phyloP scores from a whole-genome alignment of 2,329 filamentous ascomycete genomes.

The Neoarthrinium moseri region DNA sequence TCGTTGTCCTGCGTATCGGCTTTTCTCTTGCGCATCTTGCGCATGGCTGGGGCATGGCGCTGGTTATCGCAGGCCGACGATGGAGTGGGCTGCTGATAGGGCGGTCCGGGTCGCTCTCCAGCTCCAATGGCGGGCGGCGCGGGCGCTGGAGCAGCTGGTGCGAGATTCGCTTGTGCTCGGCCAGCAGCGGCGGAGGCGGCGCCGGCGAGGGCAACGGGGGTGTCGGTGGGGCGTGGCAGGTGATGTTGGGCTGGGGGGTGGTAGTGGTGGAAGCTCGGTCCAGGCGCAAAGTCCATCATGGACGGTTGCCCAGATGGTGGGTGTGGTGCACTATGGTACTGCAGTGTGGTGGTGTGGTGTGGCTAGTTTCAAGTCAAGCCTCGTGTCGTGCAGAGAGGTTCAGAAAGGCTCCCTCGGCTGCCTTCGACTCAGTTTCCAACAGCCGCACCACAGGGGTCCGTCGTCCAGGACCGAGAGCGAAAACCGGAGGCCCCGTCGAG shows the following conservation, averaged over 20 bases:
- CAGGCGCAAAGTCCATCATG: slow-evolving; percentile 11
- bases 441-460: no score
- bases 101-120: no score
- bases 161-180: not conserved
- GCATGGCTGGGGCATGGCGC: slow-evolving; percentile 14
- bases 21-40: slow-evolving; percentile 56
- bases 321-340: no score
- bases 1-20: slow-evolving; percentile 62
- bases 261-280: slow-evolving; percentile 11
- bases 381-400: no score
- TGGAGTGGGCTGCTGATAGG: slow-evolving; percentile 3
- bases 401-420: no score
- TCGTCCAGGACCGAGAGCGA: slow-evolving; percentile 3
- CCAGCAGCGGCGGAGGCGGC: slow-evolving; percentile 1
- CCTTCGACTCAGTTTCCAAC: no score
- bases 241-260: not conserved
- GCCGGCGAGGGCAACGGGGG: not conserved
- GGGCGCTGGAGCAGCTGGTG: not conserved
- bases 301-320: no score
- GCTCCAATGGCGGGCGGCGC: no score
- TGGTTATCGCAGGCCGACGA: slow-evolving; percentile 10
- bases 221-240: not conserved
- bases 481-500: slow-evolving; percentile 9
- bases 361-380: no score
- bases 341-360: no score